phyloP scores from a whole-genome alignment of 2,329 filamentous ascomycete species.

The Colletotrichum lupini region DNA sequence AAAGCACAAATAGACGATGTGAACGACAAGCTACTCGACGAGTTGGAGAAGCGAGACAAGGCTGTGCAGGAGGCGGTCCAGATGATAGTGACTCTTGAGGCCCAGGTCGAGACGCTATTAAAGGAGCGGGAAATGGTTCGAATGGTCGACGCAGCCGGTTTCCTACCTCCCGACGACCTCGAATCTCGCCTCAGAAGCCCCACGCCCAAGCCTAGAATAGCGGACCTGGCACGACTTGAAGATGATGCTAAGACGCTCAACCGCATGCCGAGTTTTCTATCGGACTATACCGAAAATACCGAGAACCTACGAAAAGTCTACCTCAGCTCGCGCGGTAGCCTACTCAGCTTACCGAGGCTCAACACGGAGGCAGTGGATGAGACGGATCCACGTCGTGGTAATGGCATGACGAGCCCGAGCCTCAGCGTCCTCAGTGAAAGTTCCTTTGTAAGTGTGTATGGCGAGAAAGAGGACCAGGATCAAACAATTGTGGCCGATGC shows the following conservation, averaged over 20 bases:
- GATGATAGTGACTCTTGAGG: constrained; percentile 75
- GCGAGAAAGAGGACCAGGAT: constrained; percentile 50
- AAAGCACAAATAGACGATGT: constrained; percentile 65
- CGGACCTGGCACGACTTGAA: constrained; percentile 35
- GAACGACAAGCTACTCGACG: constrained; percentile 67
- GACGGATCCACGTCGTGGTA: constrained; percentile 43
- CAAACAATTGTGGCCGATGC: constrained; percentile 40
- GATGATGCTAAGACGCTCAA: constrained; percentile 54
- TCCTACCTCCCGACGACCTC: constrained; percentile 46
- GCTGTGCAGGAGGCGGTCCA: constrained; percentile 77
- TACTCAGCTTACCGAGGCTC: constrained; percentile 61
- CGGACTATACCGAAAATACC: constrained; percentile 67
- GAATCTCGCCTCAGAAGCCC: constrained; percentile 37
- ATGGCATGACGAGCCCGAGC: constrained; percentile 65
- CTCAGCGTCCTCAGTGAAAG: constrained; percentile 75
- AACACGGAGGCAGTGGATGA: constrained; percentile 53
- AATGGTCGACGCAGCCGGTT: constrained; percentile 57
- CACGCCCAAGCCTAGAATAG: constrained; percentile 36
- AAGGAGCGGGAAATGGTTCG: constrained; percentile 65
- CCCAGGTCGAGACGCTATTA: constrained; percentile 64
- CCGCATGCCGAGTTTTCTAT: constrained; percentile 74
- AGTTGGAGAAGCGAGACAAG: constrained; percentile 76
- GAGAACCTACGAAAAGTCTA: constrained; percentile 72
- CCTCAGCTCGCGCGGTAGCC: constrained; percentile 59
- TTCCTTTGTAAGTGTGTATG: constrained; percentile 74